A percentile compares a stretch with the other conserved stretches of the same genome.
Evolutionary conservation across 805 yeast species (phyloP).

Genomic region (Metschnikowia santaceciliae): DNA sequence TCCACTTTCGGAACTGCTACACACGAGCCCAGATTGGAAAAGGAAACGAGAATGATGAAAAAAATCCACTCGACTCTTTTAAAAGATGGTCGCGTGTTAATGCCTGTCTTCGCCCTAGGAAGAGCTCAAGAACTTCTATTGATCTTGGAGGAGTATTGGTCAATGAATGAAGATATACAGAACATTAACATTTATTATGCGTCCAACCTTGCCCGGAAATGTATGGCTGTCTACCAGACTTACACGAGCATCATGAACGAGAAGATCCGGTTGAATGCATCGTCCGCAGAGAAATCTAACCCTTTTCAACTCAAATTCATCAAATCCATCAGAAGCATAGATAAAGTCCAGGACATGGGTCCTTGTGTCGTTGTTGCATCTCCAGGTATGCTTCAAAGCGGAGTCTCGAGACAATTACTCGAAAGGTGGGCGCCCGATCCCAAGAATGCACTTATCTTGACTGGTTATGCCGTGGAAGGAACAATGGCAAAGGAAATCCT

Average conservation of each 20-base stretch:
- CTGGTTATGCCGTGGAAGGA: slow-evolving; percentile 98
- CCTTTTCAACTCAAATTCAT: slow-evolving; percentile 90
- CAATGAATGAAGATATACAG: slow-evolving; percentile 74
- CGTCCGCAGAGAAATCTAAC: slow-evolving; percentile 42
- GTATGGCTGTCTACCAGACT: slow-evolving; percentile 96
- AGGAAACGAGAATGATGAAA: slow-evolving; percentile 77
- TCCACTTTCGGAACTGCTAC: slow-evolving; percentile 98
- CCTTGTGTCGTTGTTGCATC: slow-evolving; percentile 96
- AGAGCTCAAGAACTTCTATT: slow-evolving; percentile 91
- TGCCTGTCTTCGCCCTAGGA: slow-evolving; percentile 96
- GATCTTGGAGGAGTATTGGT: slow-evolving; percentile 94
- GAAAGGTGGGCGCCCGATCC: slow-evolving; percentile 99
- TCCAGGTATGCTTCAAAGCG: slow-evolving; percentile 98
- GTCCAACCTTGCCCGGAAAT: slow-evolving; percentile 86
- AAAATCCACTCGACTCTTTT: slow-evolving; percentile 77
- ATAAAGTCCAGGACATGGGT: slow-evolving; percentile 85
- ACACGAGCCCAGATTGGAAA: slow-evolving; percentile 83
- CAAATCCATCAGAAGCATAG: slow-evolving; percentile 73
- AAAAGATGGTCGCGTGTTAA: slow-evolving; percentile 85
- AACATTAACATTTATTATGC: slow-evolving; percentile 85
- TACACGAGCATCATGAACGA: slow-evolving; percentile 98
- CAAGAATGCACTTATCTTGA: slow-evolving; percentile 77
- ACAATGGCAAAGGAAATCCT: slow-evolving; percentile 91
- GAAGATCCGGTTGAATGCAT: slow-evolving; percentile 62
- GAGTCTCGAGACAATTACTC: slow-evolving; percentile 83